Evolutionary conservation across 1,139 yeast genomes (phyloP), one percentile per base, ranked within the genome.

Genomic region (Debaryomycetaceae sp.): DNA sequence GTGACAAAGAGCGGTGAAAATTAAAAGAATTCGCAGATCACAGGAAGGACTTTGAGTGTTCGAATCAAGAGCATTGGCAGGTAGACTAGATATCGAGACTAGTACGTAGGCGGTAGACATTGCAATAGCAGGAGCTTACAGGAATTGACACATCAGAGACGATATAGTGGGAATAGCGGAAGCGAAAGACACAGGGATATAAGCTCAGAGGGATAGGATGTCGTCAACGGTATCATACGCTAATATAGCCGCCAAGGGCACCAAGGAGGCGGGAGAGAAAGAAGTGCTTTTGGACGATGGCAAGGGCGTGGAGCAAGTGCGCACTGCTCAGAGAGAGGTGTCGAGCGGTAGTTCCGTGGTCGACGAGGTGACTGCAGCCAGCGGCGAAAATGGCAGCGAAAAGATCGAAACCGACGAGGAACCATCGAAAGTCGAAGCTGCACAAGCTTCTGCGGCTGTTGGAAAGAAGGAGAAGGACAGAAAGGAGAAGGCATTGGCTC

Each of bases 401-500:
- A 39, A 39, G 36, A 39, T 13, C 14, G 37, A 22, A 14, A 35
- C 33, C 23, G 40, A 36, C 6, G 43, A 42, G 31, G 49, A 47
- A 24, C 34, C 44, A 8, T 17, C 27, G 9, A 43, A 9, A 40
- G 31, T 51, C 20, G 45, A 43, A 14, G 34, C 48, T 45, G 45
- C 48, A 37, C 42, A 48, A 40, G 34, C 36, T 24, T n/a, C 33
- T 14, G 43, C 46, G 39, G 37, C 42, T 34, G 20, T 52, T 6
- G 46, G 51, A 27, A 59, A 60, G 45, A 65, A 63, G 52, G 63
- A 62, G 43, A 72, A 71, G 56, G 59, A 60, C 45, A 65, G 63
- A 51, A 63, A 62, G 43, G 71, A 71, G 56, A 72, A 69, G 42
- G 62, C 68, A 20, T 72, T 84, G 56, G 83, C 87, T 13, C 91